A percentile compares a stretch with the other conserved stretches of the same genome.
Conservation (phyloP, 441 rosid genomes). For the Eruca vesicaria region DNA sequence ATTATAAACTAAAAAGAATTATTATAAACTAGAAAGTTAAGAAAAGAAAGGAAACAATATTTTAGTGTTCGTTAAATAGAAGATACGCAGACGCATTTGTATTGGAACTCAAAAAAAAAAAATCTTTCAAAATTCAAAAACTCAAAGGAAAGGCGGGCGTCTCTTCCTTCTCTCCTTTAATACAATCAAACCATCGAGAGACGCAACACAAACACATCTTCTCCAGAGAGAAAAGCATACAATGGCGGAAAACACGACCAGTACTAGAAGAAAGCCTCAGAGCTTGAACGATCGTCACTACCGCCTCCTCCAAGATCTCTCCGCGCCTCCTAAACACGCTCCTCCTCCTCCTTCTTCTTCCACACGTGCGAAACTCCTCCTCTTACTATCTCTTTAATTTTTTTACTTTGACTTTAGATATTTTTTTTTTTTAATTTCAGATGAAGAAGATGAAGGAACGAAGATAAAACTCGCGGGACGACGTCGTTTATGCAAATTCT, state of each 20-base stretch:
- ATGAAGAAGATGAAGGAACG: constrained; percentile 38
- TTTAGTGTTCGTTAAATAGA: neutral
- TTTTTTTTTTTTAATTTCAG: neutral
- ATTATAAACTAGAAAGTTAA: neutral
- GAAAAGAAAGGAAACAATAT: neutral
- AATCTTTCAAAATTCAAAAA: constrained; percentile 26
- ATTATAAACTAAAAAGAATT: too few species aligned
- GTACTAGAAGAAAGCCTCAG: constrained; percentile 46
- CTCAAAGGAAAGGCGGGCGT: constrained; percentile 18
- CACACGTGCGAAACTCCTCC: constrained; percentile 12
- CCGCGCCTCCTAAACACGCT: constrained; percentile 51
- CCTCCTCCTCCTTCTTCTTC: constrained; percentile 25
- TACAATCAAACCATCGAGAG: neutral
- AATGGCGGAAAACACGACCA: constrained; percentile 56
- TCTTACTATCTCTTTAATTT: neutral
- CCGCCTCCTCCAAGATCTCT: constrained; percentile 66
- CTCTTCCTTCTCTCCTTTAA: neutral
- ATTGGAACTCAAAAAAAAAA: neutral
- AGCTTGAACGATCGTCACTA: constrained; percentile 77
- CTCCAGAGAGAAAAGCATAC: neutral
- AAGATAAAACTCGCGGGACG: constrained; percentile 54
- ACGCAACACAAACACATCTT: neutral
- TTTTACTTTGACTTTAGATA: neutral
- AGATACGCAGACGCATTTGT: neutral
- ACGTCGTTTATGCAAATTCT: constrained; percentile 73